Percentiles rank a stretch among this genome's conserved stretches.
These are phyloP conservation scores for Verticillium nonalfalfae DNA, from an alignment of 2,329 filamentous ascomycete genomes.

Conservation along the genomic window DNA sequence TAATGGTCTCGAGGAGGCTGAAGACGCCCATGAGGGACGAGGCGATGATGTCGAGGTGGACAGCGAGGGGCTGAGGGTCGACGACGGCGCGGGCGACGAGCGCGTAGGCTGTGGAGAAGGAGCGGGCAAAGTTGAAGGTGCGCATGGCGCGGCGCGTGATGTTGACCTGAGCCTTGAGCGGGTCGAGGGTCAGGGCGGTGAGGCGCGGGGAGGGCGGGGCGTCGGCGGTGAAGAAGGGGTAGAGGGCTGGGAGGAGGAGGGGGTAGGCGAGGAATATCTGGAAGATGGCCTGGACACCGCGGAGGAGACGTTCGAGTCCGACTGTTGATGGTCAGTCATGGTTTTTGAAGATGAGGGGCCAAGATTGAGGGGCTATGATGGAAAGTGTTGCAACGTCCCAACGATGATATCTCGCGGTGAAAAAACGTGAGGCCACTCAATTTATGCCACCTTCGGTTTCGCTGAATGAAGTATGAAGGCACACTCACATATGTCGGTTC, in stretches of 20 bases:
- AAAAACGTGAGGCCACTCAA: neutral
- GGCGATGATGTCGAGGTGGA: constrained; percentile 47
- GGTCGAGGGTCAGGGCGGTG: constrained; percentile 21
- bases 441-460: neutral
- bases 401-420: too few relatives aligned
- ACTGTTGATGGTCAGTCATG: constrained; percentile 25
- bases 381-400: neutral
- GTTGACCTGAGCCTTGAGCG: constrained; percentile 35
- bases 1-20: constrained; percentile 59
- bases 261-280: constrained; percentile 41
- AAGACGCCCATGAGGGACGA: constrained; percentile 60
- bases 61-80: constrained; percentile 21
- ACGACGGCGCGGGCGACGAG: constrained; percentile 24
- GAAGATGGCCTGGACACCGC: constrained; percentile 46
- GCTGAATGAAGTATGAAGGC: neutral
- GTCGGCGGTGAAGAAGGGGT: constrained; percentile 15
- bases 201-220: constrained; percentile 12
- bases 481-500: constrained; percentile 36
- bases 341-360: neutral
- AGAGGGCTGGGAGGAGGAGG: constrained; percentile 26
- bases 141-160: constrained; percentile 57
- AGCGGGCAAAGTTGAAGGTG: constrained; percentile 61
- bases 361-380: neutral
- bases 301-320: constrained; percentile 55
- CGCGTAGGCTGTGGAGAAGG: constrained; percentile 44